These are phyloP conservation scores for Penicillium psychrosexuale DNA, from an alignment of 2,329 filamentous ascomycete genomes.

Conservation along the genomic window DNA sequence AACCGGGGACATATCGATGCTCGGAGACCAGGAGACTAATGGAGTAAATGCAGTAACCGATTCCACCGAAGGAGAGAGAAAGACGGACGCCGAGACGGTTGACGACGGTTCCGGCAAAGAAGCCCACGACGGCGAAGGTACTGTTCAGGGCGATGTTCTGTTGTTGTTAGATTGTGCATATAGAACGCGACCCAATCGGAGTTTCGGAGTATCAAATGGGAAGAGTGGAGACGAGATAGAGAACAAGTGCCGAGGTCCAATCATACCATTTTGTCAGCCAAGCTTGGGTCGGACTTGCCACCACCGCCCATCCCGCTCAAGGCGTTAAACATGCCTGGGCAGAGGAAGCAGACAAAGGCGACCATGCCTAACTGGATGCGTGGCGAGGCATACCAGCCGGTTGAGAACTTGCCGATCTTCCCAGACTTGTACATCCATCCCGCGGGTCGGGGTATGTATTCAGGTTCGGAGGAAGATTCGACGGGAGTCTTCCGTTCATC, in stretches of 20 bases:
- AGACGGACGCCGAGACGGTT: slow-evolving; percentile 42
- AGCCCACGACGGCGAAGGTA: slow-evolving; percentile 63
- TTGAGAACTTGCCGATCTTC: slow-evolving; percentile 48
- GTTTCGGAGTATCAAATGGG: neutral
- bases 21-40: slow-evolving; percentile 39
- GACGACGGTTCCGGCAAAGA: slow-evolving; percentile 54
- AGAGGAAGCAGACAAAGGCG: slow-evolving; percentile 63
- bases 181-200: neutral
- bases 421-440: slow-evolving; percentile 57
- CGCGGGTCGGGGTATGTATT: slow-evolving; percentile 8
- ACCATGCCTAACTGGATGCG: slow-evolving; percentile 66
- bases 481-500: neutral
- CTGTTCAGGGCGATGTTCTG: slow-evolving; percentile 65
- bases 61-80: slow-evolving; percentile 42
- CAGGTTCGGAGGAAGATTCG: neutral
- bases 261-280: slow-evolving; percentile 51
- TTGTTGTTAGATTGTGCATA: neutral
- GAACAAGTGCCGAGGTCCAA: neutral
- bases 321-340: slow-evolving; percentile 66
- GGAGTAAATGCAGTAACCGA: slow-evolving; percentile 46
- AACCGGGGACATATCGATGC: slow-evolving; percentile 46
- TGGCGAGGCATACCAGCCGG: slow-evolving; percentile 68
- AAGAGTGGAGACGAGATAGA: neutral
- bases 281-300: slow-evolving; percentile 51
- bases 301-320: slow-evolving; percentile 59